Evolutionary conservation across 164 flowering plant genomes (phyloP), one percentile per base, ranked within the genome.

Genomic region (Litsea cubeba): DNA sequence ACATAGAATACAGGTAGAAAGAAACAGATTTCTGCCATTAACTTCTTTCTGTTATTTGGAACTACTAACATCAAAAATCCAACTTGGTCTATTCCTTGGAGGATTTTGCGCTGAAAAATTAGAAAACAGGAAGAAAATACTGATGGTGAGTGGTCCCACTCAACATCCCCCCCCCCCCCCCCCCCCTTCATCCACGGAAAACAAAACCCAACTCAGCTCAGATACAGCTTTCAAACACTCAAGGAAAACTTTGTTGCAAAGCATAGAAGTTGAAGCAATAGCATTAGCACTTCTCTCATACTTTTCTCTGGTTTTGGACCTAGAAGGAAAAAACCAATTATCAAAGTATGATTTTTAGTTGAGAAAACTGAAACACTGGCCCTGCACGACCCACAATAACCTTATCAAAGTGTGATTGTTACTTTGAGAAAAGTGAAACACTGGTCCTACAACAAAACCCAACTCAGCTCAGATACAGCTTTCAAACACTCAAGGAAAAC

Each of bases 401-500:
- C 30, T 28, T 28, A 28, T 28, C 30, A 2, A 28, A 28, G 30
- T 28, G 30, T 28, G 5, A 28, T 28, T 28, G 1, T 28, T 28
- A 28, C 30, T 28, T 28, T 3, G 30, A n/a, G n/a, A n/a, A n/a
- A n/a, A n/a, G n/a, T n/a, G n/a, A n/a, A n/a, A n/a, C n/a, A n/a
- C n/a, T n/a, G n/a, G n/a, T n/a, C n/a, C n/a, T n/a, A n/a, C n/a
- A 65, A 12, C 69, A 28, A 14, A 30, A 65, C 69, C 69, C 40
- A 26, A 65, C n/a, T n/a, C n/a, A n/a, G n/a, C 23, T 14, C 26
- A 62, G n/a, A 11, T 22, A 14, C 15, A 0, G 60, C 14, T 5
- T 54, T 54, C 60, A 14, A 54, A 14, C 60, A 12, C 57, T 8
- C 20, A 54, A 54, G 5, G 20, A 54, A 18, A 54, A 5, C 8